Evolutionary conservation across 2,329 filamentous ascomycete species (phyloP), one percentile per base, ranked within the genome.

Genomic region (Trichoderma harzianum): DNA sequence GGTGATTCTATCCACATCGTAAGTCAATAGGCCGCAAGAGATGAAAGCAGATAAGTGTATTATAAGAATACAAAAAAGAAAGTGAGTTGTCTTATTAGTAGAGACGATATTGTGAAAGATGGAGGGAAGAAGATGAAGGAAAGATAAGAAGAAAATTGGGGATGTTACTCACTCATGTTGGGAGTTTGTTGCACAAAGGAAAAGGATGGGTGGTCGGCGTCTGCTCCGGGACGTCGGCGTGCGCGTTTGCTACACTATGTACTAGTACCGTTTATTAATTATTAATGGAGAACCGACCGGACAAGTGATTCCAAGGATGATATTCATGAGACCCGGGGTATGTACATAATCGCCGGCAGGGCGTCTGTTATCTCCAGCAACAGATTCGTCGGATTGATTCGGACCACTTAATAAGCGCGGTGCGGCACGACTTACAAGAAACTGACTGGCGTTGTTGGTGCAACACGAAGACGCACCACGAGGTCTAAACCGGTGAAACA

Each of bases 311-410:
- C 16, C 57, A 21, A 14, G 30, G 28, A 60, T 7, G 16, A 16
- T 51, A 39, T 69, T 69, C 36, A 69, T 30, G 51, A 58, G 64
- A 43, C 51, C 47, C 32, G 32, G 32, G 58, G 24, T 10, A 11
- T 53, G n/a, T 24, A 69, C 21, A 53, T 58, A 57, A 57, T 21
- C 51, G 28, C 32, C 34, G 21, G 43, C 8, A 57, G 36, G 24
- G 53, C 36, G 39, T 69, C 51, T 30, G 67, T 51, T 69, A 62
- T 62, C 67, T 61, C 67, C n/a, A 51, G 67, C 14, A 30, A 69
- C 55, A 39, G 66, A 69, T 47, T 43, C 24, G 24, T 34, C n/a
- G 32, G 28, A 30, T 53, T 36, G 26, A 21, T n/a, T 70, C 55
- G 57, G 67, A 8, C 30, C 14, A 58, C 69, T 65, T 65, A 36